Base-by-base conservation (phyloP, 768 basidiomycete species). In the Mycena crocata region DNA sequence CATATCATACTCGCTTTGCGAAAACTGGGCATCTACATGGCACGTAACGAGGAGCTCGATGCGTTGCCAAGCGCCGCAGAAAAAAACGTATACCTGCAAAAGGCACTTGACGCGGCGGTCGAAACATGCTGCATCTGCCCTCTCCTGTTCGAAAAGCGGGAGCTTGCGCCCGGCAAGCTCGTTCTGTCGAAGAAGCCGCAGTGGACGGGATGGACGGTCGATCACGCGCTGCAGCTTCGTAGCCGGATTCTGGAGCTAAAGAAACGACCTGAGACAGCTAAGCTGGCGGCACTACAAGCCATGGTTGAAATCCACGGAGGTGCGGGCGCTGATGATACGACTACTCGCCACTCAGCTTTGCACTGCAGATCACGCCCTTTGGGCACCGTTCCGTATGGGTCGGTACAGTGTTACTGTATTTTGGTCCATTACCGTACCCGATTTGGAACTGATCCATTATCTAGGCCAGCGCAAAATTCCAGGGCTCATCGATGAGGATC, bases 1-100 rank as follows among this genome's bases (percentile, higher is more conserved):
- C n/a, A n/a, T n/a, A 49, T 70, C 30, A 62, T 70, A 23, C 37
- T 66, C 26, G 59, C 59, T 3, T 48, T 70, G 7, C 30, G 45
- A 2, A 67, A 60, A 40, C 42, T 70, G 64, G 68, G 68, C 3
- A 49, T 70, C 0, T 67, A 66, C 40, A 67, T 70, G 60, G 68
- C 62, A 37, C 64, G 68, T 21, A 55, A 62, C 44, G 40, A 55
- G 3, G 31, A 13, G 6, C 32, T 39, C 10, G 56, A 67, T 15
- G 58, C 35, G 19, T 21, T n/a, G 14, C 24, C 67, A 23, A 37
- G 45, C 12, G 19, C 48, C 40, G 14, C 57, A 3, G 54, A 60
- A 23, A 59, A 62, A 28, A 62, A 55, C 42, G 26, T 49, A n/a
- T 40, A 46, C 12, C 60, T 70, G 19, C 37, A 30, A 15, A 66